Evolutionary conservation across 345 rosid species (phyloP).

Genomic region (Citrus australasica): DNA sequence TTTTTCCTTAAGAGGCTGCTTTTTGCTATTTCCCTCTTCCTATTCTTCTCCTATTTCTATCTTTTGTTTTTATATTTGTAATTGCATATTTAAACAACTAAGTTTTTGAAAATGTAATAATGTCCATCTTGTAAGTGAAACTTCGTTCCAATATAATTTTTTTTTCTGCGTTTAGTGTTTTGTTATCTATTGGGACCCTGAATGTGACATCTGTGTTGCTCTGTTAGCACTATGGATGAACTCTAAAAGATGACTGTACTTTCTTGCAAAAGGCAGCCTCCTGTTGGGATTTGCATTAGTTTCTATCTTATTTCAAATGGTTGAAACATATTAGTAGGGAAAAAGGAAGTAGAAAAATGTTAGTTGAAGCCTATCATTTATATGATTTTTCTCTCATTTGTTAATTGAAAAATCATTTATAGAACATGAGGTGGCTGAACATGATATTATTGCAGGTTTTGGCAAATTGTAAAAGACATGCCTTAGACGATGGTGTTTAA

Average conservation of each 20-base stretch:
- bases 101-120: background rate
- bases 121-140: background rate
- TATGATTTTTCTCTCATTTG: background rate
- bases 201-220: background rate
- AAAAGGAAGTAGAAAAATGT: background rate
- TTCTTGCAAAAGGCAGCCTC: background rate
- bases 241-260: background rate
- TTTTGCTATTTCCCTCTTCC: background rate
- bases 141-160: background rate
- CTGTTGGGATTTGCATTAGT: background rate
- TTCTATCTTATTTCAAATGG: background rate
- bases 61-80: background rate
- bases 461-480: slow-evolving; percentile 8
- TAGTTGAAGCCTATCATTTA: background rate
- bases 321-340: background rate
- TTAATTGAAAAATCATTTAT: background rate
- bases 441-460: slow-evolving; percentile 24
- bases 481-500: background rate
- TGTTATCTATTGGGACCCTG: background rate
- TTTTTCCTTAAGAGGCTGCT: background rate
- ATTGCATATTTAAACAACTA: background rate
- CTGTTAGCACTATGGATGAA: background rate
- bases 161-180: background rate
- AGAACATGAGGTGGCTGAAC: slow-evolving; percentile 7
- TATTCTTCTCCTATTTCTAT: background rate